Evolutionary conservation across 2,329 filamentous ascomycete genomes (phyloP).

Genomic region (Talaromyces sp.): DNA sequence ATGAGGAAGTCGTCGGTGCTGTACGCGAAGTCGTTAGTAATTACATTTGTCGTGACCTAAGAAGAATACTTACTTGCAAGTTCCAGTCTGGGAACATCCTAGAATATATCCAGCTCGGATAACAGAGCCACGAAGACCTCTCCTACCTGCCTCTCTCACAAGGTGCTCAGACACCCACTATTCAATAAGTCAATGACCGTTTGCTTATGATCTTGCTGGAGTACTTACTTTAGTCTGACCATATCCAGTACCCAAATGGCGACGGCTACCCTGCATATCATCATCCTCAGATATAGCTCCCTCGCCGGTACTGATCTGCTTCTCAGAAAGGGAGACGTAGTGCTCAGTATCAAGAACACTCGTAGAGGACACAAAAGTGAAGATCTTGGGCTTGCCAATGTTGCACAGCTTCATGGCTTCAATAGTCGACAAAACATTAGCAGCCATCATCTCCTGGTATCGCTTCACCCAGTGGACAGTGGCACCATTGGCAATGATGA

Average conservation of each 20-base stretch:
- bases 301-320: constrained; percentile 58
- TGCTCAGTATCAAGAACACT: constrained; percentile 76
- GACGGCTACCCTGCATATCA: constrained; percentile 70
- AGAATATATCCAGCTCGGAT: constrained; percentile 82
- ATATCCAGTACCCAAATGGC: constrained; percentile 78
- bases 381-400: constrained; percentile 71
- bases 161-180: constrained; percentile 70
- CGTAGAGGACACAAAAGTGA: constrained; percentile 80
- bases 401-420: constrained; percentile 72
- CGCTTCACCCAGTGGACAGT: constrained; percentile 73
- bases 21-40: constrained; percentile 32
- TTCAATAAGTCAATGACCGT: background rate
- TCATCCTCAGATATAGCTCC: constrained; percentile 69
- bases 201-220: too few species aligned
- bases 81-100: constrained; percentile 66
- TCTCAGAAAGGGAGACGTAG: constrained; percentile 70
- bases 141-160: constrained; percentile 70
- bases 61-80: constrained; percentile 22
- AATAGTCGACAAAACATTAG: constrained; percentile 79
- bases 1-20: constrained; percentile 86
- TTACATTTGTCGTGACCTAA: background rate
- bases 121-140: constrained; percentile 71
- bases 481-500: constrained; percentile 79
- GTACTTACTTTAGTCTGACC: constrained; percentile 67
- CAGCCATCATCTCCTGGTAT: constrained; percentile 66